Conservation (phyloP, 129 eudicot genomes). For the Deinandra increscens region DNA sequence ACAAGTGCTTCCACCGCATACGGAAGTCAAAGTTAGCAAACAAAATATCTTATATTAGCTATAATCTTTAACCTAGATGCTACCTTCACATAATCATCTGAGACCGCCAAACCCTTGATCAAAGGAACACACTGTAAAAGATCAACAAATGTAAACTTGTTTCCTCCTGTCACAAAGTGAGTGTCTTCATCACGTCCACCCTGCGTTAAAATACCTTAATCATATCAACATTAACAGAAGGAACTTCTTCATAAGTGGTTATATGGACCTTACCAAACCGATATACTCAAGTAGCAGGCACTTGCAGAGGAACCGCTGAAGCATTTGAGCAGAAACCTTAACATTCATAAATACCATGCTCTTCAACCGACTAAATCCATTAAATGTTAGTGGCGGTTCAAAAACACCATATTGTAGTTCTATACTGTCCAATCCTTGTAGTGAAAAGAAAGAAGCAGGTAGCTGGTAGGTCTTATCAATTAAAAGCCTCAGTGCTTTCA, state of each 20-base stretch:
- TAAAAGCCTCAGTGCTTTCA: no score
- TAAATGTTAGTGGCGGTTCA: no score
- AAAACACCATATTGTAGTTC: no score
- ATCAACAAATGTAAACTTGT: conserved; percentile 5
- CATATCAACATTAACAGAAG: background rate
- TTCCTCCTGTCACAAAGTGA: background rate
- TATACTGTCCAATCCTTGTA: no score
- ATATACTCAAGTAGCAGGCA: conserved; percentile 20
- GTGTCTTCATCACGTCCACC: background rate
- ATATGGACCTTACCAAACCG: conserved; percentile 7
- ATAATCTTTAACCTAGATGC: background rate
- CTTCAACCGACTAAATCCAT: no score
- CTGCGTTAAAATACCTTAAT: background rate
- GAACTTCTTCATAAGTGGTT: background rate
- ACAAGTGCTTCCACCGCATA: background rate
- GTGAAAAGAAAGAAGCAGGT: no score
- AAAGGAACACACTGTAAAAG: background rate
- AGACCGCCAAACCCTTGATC: background rate
- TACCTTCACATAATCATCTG: conserved; percentile 1
- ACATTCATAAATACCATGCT: conserved; percentile 4
- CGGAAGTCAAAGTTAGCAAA: background rate
- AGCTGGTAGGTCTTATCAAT: no score
- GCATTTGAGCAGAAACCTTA: background rate
- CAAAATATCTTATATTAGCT: background rate
- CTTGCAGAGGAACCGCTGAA: conserved; percentile 17